Evolutionary conservation across 306 rosid genomes (phyloP).

Genomic region (Gastrolobium bilobum): DNA sequence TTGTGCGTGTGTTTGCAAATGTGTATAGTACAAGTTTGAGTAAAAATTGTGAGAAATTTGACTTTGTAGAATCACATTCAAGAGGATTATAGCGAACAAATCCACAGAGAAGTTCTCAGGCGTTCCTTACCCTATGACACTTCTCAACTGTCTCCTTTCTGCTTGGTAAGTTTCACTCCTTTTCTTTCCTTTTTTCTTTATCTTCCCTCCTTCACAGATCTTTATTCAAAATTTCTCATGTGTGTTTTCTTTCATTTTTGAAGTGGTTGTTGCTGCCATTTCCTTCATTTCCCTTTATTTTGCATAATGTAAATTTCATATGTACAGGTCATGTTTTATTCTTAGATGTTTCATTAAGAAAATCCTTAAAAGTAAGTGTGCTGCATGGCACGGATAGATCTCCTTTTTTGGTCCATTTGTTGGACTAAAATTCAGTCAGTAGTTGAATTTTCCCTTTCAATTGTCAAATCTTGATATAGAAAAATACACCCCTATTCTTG

Average conservation of each 20-base stretch:
- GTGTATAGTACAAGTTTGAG: not conserved
- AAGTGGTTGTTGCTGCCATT: not conserved
- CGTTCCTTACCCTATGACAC: conserved; percentile 84
- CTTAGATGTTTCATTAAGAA: not conserved
- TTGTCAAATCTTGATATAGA: not conserved
- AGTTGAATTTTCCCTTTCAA: not conserved
- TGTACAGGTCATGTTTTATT: not conserved
- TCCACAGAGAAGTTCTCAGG: conserved; percentile 85
- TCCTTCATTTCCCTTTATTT: not conserved
- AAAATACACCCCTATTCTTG: not conserved
- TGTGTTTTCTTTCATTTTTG: not conserved
- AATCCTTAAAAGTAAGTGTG: too few species aligned
- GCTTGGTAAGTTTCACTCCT: conserved; percentile 63
- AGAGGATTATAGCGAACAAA: conserved; percentile 64
- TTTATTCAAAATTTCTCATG: not conserved
- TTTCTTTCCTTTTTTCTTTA: not conserved
- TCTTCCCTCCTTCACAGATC: not conserved
- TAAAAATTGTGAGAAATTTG: conserved; percentile 3
- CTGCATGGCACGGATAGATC: too few species aligned
- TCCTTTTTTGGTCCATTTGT: not conserved
- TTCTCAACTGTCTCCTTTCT: conserved; percentile 90
- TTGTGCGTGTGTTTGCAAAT: not conserved
- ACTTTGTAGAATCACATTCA: conserved; percentile 73
- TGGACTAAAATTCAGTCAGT: not conserved
- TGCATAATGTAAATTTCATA: not conserved